These are phyloP conservation scores for Metschnikowia proteae DNA, from an alignment of 805 yeast genomes.

Conservation along the genomic window DNA sequence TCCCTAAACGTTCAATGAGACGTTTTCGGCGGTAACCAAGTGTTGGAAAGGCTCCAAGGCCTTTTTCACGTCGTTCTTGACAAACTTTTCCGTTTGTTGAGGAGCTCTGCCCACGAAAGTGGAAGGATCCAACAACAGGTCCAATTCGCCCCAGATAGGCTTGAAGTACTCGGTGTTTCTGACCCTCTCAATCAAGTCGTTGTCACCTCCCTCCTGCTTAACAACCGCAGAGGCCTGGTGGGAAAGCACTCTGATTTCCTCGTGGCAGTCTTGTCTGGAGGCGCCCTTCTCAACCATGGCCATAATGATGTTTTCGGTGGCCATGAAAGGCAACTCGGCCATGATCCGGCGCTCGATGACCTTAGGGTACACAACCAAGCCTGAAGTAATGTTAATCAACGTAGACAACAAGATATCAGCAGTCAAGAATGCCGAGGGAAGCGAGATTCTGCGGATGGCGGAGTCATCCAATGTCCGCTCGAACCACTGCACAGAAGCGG, in stretches of 20 bases:
- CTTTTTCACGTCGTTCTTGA: slow-evolving; percentile 74
- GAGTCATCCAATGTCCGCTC: slow-evolving; percentile 98
- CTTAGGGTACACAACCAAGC: slow-evolving; percentile 96
- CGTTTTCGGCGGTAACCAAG: slow-evolving; percentile 60
- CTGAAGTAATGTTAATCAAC: slow-evolving; percentile 85
- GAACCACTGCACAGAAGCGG: slow-evolving; percentile 98
- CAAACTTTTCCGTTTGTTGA: slow-evolving; percentile 92
- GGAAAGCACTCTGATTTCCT: slow-evolving; percentile 91
- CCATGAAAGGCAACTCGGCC: slow-evolving; percentile 98
- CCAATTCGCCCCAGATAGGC: slow-evolving; percentile 87
- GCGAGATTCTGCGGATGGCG: slow-evolving; percentile 93
- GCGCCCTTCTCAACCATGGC: slow-evolving; percentile 99
- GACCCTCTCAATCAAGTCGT: slow-evolving; percentile 89
- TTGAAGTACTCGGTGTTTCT: slow-evolving; percentile 72
- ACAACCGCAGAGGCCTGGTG: slow-evolving; percentile 98
- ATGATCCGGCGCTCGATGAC: slow-evolving; percentile 94
- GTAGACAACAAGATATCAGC: slow-evolving; percentile 92
- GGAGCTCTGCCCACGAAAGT: slow-evolving; percentile 99
- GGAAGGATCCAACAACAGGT: slow-evolving; percentile 75
- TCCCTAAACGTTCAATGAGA: slow-evolving; percentile 67
- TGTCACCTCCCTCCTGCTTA: slow-evolving; percentile 97
- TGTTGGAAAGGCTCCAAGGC: slow-evolving; percentile 70
- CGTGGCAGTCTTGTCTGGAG: slow-evolving; percentile 97
- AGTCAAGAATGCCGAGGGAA: slow-evolving; percentile 94
- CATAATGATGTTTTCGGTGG: slow-evolving; percentile 98